Evolutionary conservation across 306 rosid species (phyloP).

Genomic region (Coriaria nepalensis): DNA sequence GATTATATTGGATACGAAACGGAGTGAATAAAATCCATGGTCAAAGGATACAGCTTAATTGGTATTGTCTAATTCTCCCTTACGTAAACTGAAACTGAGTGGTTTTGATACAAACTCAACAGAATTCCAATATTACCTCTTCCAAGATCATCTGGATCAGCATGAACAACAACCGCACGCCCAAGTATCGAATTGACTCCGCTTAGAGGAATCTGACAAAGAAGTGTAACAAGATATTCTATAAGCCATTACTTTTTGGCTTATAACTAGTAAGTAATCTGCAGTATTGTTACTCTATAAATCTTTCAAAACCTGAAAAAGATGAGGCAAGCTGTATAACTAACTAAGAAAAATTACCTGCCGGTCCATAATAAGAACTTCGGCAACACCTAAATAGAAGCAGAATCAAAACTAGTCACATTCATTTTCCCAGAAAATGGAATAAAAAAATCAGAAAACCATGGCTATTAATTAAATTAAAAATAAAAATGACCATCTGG

Average conservation of each 20-base stretch:
- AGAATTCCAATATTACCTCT: constrained; percentile 37
- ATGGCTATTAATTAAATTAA: neutral
- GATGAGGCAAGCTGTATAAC: neutral
- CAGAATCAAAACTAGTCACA: neutral
- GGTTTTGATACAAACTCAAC: no score
- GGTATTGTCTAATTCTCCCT: no score
- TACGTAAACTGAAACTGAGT: neutral
- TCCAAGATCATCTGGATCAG: constrained; percentile 73
- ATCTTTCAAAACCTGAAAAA: neutral
- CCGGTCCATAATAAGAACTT: constrained; percentile 12
- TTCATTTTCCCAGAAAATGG: neutral
- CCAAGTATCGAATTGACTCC: constrained; percentile 57
- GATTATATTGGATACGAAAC: no score
- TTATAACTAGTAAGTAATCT: neutral
- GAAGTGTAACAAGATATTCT: neutral
- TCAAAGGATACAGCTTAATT: no score
- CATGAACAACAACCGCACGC: constrained; percentile 59
- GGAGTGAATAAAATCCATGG: no score
- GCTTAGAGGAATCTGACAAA: constrained; percentile 37
- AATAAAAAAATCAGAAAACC: constrained; percentile 2
- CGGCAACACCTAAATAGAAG: constrained; percentile 11
- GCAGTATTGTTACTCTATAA: no score
- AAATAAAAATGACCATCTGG: constrained; percentile 5
- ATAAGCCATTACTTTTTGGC: neutral
- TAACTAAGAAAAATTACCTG: constrained; percentile 3